These are phyloP conservation scores for Cucurbita maxima DNA, from an alignment of 306 rosid species.

Conservation along the genomic window DNA sequence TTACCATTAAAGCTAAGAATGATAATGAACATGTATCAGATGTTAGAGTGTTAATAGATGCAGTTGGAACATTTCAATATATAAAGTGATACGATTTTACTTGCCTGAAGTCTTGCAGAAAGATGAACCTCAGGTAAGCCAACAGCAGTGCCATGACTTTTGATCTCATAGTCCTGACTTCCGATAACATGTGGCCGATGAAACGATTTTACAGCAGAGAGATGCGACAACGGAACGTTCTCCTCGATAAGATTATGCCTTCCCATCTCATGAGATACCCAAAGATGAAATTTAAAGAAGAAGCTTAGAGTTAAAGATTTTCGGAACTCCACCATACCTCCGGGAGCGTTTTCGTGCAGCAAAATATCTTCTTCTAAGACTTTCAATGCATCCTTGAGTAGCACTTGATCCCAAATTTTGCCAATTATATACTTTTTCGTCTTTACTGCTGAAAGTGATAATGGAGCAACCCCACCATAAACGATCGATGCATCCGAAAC, in stretches of 20 bases:
- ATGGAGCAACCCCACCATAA: constrained; percentile 93
- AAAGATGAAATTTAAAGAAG: constrained; percentile 79
- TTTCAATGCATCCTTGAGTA: constrained; percentile 51
- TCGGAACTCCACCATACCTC: constrained; percentile 94
- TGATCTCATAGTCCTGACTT: constrained; percentile 73
- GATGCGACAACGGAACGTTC: constrained; percentile 45
- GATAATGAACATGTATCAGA: not conserved
- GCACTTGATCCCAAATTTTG: constrained; percentile 59
- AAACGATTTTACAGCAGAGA: constrained; percentile 63
- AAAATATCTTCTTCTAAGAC: constrained; percentile 41
- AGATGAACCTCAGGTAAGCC: constrained; percentile 93
- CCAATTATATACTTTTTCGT: constrained; percentile 63
- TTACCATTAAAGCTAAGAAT: not conserved
- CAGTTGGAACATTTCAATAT: not conserved
- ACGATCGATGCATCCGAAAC: constrained; percentile 68
- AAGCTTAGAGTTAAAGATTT: constrained; percentile 66
- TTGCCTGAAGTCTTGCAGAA: constrained; percentile 81
- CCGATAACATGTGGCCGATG: constrained; percentile 66
- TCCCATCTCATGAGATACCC: constrained; percentile 79
- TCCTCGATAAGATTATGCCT: constrained; percentile 21
- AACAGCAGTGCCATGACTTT: constrained; percentile 70
- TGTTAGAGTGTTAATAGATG: not conserved
- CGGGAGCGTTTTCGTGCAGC: constrained; percentile 71
- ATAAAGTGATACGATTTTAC: not conserved
- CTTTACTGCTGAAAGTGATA: constrained; percentile 48